These are phyloP conservation scores for Rhododendron griersonianum DNA, from an alignment of 148 eudicot genomes.

Conservation along the genomic window DNA sequence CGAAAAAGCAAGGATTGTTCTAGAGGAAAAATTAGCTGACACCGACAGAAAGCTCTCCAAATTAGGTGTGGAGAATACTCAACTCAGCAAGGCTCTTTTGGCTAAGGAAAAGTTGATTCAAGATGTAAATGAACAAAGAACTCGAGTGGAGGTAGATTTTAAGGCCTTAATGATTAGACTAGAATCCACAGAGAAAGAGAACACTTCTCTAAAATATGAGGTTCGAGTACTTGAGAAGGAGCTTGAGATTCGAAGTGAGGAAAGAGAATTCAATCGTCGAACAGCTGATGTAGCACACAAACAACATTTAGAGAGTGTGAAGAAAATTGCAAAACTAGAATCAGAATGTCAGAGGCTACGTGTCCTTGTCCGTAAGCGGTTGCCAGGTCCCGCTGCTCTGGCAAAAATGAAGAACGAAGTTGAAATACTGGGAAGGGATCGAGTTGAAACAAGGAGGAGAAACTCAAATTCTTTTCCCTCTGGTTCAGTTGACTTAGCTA, in stretches of 20 bases:
- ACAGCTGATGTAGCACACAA: constrained; percentile 63
- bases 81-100: constrained; percentile 43
- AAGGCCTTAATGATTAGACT: constrained; percentile 41
- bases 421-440: constrained; percentile 41
- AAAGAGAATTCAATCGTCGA: constrained; percentile 65
- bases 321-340: constrained; percentile 77
- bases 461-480: constrained; percentile 35
- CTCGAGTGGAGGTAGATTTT: constrained; percentile 42
- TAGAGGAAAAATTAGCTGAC: constrained; percentile 54
- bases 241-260: constrained; percentile 80
- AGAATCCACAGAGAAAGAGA: constrained; percentile 59
- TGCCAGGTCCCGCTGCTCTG: constrained; percentile 86
- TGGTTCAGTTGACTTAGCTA: constrained; percentile 33
- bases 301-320: constrained; percentile 68
- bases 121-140: constrained; percentile 38
- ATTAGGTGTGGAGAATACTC: constrained; percentile 47
- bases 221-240: constrained; percentile 80
- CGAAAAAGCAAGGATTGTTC: constrained; percentile 34
- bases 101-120: constrained; percentile 60
- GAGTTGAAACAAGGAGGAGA: constrained; percentile 39
- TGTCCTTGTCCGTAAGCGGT: constrained; percentile 63
- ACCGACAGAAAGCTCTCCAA: constrained; percentile 35
- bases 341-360: constrained; percentile 87
- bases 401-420: constrained; percentile 88
- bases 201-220: constrained; percentile 73